Evolutionary conservation across 2,329 filamentous ascomycete genomes (phyloP).

Genomic region (Diaporthe vexans): DNA sequence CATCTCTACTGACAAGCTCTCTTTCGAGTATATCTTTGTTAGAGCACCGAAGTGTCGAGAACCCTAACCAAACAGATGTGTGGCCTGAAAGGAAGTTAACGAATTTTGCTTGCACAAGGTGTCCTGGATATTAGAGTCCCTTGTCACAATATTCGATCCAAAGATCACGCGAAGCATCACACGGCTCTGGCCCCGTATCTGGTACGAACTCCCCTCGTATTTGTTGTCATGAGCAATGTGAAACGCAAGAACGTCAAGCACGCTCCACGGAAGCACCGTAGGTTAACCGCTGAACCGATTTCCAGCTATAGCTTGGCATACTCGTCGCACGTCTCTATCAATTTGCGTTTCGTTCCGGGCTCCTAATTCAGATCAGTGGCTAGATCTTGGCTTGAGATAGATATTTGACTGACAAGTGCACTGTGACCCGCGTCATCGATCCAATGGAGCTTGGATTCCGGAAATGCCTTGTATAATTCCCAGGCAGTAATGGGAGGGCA

Average conservation of each 20-base stretch:
- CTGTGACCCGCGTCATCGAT: constrained; percentile 16
- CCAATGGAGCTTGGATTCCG: constrained; percentile 27
- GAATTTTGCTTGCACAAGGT: too few species aligned
- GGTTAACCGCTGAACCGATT: fast-evolving
- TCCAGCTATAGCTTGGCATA: background rate
- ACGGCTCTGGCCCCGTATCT: background rate
- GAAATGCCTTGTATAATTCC: constrained; percentile 7
- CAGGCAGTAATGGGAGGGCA: constrained; percentile 23
- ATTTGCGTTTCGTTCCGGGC: constrained; percentile 17
- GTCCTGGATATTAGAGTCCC: too few species aligned
- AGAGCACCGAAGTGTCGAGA: too few species aligned
- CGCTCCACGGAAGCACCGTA: background rate
- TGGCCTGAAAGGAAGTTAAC: too few species aligned
- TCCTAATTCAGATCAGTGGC: constrained; percentile 4
- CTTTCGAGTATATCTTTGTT: too few species aligned
- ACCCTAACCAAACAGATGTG: background rate
- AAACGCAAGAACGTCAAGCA: background rate
- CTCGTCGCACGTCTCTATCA: constrained; percentile 9
- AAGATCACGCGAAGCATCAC: background rate
- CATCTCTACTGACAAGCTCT: background rate
- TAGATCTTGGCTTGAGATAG: background rate
- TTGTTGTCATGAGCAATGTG: background rate
- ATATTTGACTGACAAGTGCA: background rate
- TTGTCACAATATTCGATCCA: background rate
- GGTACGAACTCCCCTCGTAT: background rate